Evolutionary conservation across 179 eudicot species (phyloP).

Genomic region (Gypsophila paniculata): DNA sequence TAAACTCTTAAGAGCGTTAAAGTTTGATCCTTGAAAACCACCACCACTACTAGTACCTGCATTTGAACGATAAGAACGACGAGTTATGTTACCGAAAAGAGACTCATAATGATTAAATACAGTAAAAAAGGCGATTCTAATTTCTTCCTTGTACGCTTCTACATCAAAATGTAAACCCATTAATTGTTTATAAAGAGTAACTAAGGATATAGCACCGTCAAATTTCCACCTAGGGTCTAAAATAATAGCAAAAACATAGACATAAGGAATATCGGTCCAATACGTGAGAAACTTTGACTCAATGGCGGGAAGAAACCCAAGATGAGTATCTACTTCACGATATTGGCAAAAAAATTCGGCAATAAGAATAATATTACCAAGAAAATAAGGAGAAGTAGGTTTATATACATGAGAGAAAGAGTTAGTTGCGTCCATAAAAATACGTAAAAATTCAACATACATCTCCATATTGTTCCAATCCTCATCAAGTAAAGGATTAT

Average conservation of each 20-base stretch:
- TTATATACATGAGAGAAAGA: not conserved
- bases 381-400: not conserved
- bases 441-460: too few species aligned
- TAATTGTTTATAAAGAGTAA: not conserved
- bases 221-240: conserved; percentile 10
- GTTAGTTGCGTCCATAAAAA: too few species aligned
- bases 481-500: too few species aligned
- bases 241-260: not conserved
- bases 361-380: not conserved
- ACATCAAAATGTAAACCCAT: not conserved
- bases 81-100: not conserved
- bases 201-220: not conserved
- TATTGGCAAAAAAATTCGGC: not conserved
- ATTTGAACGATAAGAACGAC: not conserved
- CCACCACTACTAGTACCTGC: not conserved
- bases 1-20: not conserved
- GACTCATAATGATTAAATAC: not conserved
- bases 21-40: not conserved
- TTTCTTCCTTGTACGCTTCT: not conserved
- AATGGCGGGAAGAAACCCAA: too few species aligned
- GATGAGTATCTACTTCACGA: too few species aligned
- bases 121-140: not conserved
- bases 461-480: too few species aligned
- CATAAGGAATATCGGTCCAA: not conserved
- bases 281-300: too few species aligned